Evolutionary conservation across 352 stramenopile genomes (phyloP).

Genomic region (Thraustochytrium sp.): DNA sequence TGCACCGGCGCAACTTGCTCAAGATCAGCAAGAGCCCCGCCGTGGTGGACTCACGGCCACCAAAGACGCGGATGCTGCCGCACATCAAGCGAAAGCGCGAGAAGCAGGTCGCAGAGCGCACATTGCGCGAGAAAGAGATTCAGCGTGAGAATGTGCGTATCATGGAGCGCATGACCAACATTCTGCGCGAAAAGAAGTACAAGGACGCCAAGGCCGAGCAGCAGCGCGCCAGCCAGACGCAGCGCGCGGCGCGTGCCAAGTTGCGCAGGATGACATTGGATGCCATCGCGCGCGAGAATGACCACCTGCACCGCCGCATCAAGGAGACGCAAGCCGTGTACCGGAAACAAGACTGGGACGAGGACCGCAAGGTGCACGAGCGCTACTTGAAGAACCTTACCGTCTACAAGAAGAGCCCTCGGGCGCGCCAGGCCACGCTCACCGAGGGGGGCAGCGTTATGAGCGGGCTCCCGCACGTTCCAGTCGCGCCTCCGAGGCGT

Average conservation of each 20-base stretch:
- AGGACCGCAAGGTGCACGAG: not conserved
- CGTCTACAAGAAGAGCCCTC: not conserved
- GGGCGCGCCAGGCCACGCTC: not conserved
- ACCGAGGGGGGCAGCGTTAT: too few relatives aligned
- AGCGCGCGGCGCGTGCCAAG: not conserved
- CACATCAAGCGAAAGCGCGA: constrained; percentile 5
- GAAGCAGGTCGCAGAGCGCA: not conserved
- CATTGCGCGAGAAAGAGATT: constrained; percentile 6
- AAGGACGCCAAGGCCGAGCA: constrained; percentile 20
- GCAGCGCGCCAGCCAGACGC: not conserved
- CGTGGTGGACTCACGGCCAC: not conserved
- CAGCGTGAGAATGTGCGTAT: constrained; percentile 15
- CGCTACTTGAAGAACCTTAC: not conserved
- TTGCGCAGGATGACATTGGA: not conserved
- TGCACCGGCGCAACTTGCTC: not conserved
- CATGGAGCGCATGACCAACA: constrained; percentile 21
- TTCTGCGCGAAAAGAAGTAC: not conserved
- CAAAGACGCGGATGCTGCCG: constrained; percentile 11
- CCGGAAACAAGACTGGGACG: not conserved
- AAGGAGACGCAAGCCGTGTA: not conserved
- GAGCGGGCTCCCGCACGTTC: not conserved
- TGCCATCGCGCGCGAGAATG: constrained; percentile 3
- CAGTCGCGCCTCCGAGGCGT: not conserved
- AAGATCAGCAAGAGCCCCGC: not conserved
- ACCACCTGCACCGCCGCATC: not conserved